A percentile compares a stretch with the other conserved stretches of the same genome.
Conservation (phyloP, 306 rosid species). For the Pueraria montana region DNA sequence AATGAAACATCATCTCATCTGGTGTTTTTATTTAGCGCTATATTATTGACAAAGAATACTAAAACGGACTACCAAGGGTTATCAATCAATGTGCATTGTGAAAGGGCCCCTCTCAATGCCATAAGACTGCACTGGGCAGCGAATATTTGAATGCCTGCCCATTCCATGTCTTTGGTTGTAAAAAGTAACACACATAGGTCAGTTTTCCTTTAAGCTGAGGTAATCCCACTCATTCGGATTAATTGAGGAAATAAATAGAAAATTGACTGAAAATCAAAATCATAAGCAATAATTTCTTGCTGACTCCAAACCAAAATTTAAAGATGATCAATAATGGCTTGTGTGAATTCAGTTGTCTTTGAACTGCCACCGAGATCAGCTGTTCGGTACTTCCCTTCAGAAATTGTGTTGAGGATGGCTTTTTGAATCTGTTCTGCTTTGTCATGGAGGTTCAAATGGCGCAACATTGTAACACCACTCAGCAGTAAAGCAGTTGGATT, state of each 20-base stretch:
- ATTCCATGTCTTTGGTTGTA: conserved; percentile 46
- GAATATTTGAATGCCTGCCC: conserved; percentile 42
- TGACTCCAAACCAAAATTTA: conserved; percentile 55
- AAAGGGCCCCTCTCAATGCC: conserved; percentile 1
- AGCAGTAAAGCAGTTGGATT: conserved; percentile 96
- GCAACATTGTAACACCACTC: conserved; percentile 89
- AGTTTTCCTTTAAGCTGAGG: conserved; percentile 58
- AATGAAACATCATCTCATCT: conserved; percentile 38
- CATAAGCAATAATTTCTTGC: conserved; percentile 49
- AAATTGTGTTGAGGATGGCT: conserved; percentile 85
- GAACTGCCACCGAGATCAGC: conserved; percentile 96
- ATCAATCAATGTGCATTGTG: conserved; percentile 42
- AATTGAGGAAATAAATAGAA: conserved; percentile 42
- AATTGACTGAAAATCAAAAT: conserved; percentile 48
- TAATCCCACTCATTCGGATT: conserved; percentile 53
- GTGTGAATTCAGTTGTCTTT: conserved; percentile 78
- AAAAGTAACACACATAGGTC: conserved; percentile 29
- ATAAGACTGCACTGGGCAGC: conserved; percentile 31
- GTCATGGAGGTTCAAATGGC: conserved; percentile 82
- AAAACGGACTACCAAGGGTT: conserved; percentile 38
- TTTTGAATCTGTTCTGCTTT: conserved; percentile 83
- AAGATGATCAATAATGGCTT: conserved; percentile 86
- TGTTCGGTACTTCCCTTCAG: conserved; percentile 92
- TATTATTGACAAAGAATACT: conserved; percentile 54
- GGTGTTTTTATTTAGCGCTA: conserved; percentile 48